phyloP scores from a whole-genome alignment of 371 early-diverging fungal species.

The Lichtheimia hyalospora region DNA sequence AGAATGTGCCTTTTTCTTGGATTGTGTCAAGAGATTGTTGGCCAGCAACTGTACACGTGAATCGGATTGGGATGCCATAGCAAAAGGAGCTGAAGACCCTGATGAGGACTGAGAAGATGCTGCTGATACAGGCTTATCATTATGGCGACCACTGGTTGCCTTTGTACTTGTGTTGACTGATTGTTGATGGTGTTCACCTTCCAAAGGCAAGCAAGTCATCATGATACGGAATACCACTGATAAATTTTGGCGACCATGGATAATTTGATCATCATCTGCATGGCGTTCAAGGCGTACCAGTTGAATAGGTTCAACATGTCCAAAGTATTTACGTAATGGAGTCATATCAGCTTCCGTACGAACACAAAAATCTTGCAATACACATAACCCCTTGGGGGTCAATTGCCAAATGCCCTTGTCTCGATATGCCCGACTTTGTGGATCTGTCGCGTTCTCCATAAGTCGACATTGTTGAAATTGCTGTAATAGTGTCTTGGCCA shows the following conservation, averaged over 20 bases:
- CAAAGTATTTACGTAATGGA: constrained; percentile 28
- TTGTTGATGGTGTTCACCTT: constrained; percentile 23
- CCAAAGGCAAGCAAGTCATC: constrained; percentile 42
- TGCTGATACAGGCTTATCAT: not conserved
- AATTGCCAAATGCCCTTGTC: constrained; percentile 58
- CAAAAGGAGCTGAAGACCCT: constrained; percentile 20
- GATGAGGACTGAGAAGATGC: constrained; percentile 20
- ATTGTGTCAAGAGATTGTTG: constrained; percentile 39
- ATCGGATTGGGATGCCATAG: constrained; percentile 24
- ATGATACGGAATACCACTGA: constrained; percentile 40
- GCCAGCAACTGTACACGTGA: constrained; percentile 39
- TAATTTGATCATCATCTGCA: constrained; percentile 40
- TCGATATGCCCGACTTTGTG: constrained; percentile 48
- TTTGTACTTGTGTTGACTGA: constrained; percentile 10
- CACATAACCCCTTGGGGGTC: constrained; percentile 60
- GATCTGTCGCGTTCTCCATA: constrained; percentile 56
- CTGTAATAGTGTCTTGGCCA: constrained; percentile 66
- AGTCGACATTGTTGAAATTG: constrained; percentile 61
- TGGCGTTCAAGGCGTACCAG: constrained; percentile 44
- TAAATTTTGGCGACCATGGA: constrained; percentile 27
- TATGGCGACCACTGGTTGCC: constrained; percentile 1
- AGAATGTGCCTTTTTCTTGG: constrained; percentile 16
- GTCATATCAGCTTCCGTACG: constrained; percentile 41
- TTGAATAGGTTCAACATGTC: constrained; percentile 42
- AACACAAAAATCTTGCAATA: constrained; percentile 54